Conservation (phyloP, 352 stramenopile species). For the Phytophthora brassicae region DNA sequence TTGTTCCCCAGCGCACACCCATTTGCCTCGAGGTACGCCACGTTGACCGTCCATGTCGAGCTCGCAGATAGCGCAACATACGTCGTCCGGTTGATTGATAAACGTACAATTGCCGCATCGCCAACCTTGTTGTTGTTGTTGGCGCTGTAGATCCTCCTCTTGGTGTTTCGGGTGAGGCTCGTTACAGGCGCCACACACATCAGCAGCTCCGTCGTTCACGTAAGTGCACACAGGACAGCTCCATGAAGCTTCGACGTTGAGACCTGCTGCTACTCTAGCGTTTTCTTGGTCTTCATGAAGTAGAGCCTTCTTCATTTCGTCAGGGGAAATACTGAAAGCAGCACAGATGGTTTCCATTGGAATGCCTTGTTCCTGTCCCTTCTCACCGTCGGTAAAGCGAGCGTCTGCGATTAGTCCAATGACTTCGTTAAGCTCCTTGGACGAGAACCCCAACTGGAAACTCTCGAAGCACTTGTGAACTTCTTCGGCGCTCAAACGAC, state of each 20-base stretch:
- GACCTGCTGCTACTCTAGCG: slow-evolving; percentile 11
- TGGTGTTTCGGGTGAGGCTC: slow-evolving; percentile 57
- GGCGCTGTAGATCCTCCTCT: slow-evolving; percentile 26
- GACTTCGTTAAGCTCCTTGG: slow-evolving; percentile 83
- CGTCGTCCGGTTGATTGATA: slow-evolving; percentile 77
- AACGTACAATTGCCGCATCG: slow-evolving; percentile 86
- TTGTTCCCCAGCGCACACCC: slow-evolving; percentile 81
- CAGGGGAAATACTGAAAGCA: slow-evolving; percentile 59
- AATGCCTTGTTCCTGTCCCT: slow-evolving; percentile 38
- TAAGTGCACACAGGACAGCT: slow-evolving; percentile 80
- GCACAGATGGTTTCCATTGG: slow-evolving; percentile 72
- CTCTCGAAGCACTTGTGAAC: slow-evolving; percentile 85
- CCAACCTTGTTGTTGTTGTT: slow-evolving; percentile 63
- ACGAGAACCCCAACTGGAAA: slow-evolving; percentile 83
- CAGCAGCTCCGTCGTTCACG: slow-evolving; percentile 50
- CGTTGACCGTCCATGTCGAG: slow-evolving; percentile 78
- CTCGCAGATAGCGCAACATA: slow-evolving; percentile 80
- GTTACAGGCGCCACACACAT: slow-evolving; percentile 57
- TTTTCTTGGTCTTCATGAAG: slow-evolving; percentile 45
- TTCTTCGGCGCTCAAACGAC: slow-evolving; percentile 63
- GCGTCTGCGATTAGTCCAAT: slow-evolving; percentile 73
- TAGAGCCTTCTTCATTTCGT: slow-evolving; percentile 61
- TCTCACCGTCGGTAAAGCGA: slow-evolving; percentile 39
- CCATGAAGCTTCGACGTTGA: slow-evolving; percentile 42
- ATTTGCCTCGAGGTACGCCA: slow-evolving; percentile 80